Conservation (phyloP, 179 eudicot genomes). For the Actinidia chinensis region DNA sequence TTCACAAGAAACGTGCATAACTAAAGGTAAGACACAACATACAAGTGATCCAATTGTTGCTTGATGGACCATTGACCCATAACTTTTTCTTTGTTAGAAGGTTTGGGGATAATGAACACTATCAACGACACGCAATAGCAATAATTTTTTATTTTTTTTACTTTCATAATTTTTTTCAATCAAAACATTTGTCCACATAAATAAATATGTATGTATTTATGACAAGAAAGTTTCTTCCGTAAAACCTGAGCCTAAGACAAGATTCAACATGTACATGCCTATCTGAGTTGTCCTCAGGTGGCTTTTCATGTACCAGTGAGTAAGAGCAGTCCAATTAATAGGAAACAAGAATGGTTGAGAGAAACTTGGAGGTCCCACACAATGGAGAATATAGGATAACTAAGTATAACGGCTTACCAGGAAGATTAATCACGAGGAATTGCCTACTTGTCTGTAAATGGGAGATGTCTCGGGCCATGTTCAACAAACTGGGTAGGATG, state of each 20-base stretch:
- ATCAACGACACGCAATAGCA: no score
- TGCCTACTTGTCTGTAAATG: conserved; percentile 95
- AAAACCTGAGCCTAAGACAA: conserved; percentile 86
- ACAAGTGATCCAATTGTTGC: no score
- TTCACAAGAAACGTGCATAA: background rate
- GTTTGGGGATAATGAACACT: no score
- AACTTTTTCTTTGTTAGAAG: background rate
- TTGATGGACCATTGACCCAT: background rate
- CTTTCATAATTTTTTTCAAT: background rate
- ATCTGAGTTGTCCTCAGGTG: conserved; percentile 77
- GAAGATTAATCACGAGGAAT: conserved; percentile 91
- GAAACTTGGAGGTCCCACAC: background rate
- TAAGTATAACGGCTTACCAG: conserved; percentile 53
- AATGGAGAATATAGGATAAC: background rate
- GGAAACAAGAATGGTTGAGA: background rate
- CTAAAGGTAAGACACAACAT: background rate
- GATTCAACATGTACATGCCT: conserved; percentile 85
- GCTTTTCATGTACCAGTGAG: conserved; percentile 74
- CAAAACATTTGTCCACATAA: background rate
- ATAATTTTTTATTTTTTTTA: no score
- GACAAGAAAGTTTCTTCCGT: background rate
- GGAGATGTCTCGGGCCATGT: conserved; percentile 97
- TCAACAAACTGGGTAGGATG: conserved; percentile 70
- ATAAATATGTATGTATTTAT: background rate
- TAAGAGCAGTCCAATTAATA: background rate